phyloP scores from a whole-genome alignment of 2,329 filamentous ascomycete genomes.

The Diplocarpon rosae region DNA sequence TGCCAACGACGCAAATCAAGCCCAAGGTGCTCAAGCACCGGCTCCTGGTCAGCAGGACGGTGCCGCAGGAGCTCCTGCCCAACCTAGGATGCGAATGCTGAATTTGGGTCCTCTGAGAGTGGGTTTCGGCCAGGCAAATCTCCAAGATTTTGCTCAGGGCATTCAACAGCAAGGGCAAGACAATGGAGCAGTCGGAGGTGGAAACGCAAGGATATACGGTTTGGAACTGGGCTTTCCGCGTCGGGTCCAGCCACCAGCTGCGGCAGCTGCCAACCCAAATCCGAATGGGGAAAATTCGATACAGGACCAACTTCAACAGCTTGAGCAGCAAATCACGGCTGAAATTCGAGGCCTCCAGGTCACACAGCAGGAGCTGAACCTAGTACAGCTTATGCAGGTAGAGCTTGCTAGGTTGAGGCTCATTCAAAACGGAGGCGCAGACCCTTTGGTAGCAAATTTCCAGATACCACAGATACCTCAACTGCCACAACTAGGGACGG shows the following conservation, averaged over 20 bases:
- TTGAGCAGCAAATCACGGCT: constrained; percentile 58
- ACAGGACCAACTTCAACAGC: constrained; percentile 48
- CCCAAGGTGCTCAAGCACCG: constrained; percentile 23
- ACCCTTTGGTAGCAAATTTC: constrained; percentile 17
- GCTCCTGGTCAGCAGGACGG: constrained; percentile 30
- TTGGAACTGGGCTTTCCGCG: constrained; percentile 27
- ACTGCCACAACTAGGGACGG: constrained; percentile 1
- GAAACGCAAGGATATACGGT: constrained; percentile 25
- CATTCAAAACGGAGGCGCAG: constrained; percentile 19
- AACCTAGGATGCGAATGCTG: constrained; percentile 46
- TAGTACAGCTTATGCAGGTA: constrained; percentile 54
- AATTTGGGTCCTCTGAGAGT: constrained; percentile 66
- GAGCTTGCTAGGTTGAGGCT: constrained; percentile 56
- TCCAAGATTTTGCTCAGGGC: constrained; percentile 56
- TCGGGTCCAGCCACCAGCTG: constrained; percentile 19
- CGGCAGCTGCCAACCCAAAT: constrained; percentile 10
- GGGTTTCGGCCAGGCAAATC: constrained; percentile 56
- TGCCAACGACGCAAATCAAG: constrained; percentile 19
- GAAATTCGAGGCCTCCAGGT: constrained; percentile 53
- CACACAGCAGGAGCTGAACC: constrained; percentile 55
- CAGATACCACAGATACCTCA: constrained; percentile 19
- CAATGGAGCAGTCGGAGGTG: constrained; percentile 18
- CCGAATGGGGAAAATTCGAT: constrained; percentile 31
- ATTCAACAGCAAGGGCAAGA: constrained; percentile 34
- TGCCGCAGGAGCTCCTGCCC: constrained; percentile 26